Percentiles rank a stretch among this genome's conserved stretches.
These are phyloP conservation scores for Apiospora hydei DNA, from an alignment of 2,329 filamentous ascomycete genomes.

Conservation along the genomic window DNA sequence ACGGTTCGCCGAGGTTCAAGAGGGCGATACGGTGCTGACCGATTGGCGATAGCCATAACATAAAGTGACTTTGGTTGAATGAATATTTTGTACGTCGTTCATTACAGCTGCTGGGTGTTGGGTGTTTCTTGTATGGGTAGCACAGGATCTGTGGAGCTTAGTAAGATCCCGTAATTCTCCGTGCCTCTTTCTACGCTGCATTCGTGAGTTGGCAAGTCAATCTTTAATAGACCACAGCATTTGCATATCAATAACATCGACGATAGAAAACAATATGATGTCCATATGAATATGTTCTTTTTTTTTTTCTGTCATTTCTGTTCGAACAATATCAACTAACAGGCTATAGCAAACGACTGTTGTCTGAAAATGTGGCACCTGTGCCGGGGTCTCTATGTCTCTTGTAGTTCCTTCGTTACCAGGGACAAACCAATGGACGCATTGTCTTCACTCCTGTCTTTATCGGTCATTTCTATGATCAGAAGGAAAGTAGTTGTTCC, in stretches of 20 bases:
- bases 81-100: background rate
- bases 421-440: background rate
- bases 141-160: background rate
- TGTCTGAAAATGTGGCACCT: background rate
- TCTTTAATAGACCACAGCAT: background rate
- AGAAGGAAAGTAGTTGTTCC: background rate
- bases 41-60: slow-evolving; percentile 32
- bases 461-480: background rate
- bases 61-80: background rate
- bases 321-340: slow-evolving; percentile 10
- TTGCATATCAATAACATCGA: background rate
- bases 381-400: background rate
- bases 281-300: background rate
- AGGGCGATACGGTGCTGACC: slow-evolving; percentile 39
- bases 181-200: background rate
- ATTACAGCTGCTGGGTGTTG: background rate
- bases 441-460: background rate
- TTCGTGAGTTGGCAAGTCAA: background rate
- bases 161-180: background rate
- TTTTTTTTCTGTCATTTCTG: background rate
- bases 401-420: background rate
- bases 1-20: slow-evolving; percentile 35
- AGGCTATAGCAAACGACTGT: slow-evolving; percentile 17
- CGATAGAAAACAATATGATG: background rate
- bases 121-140: background rate